Percentiles rank a stretch among this genome's conserved stretches.
Conservation (phyloP, 306 rosid species). For the Vigna radiata region DNA sequence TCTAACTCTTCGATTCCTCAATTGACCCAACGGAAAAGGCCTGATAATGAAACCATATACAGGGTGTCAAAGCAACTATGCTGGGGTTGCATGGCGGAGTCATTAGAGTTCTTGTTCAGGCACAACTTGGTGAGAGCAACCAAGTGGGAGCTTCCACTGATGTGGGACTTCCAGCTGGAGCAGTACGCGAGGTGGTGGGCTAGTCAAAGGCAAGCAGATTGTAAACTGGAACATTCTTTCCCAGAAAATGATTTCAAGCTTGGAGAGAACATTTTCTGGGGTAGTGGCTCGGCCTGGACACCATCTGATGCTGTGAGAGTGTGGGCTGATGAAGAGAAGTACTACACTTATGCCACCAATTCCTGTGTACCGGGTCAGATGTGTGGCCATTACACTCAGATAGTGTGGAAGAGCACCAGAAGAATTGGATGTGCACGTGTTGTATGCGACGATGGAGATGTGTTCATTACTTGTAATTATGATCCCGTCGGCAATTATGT, state of each 20-base stretch:
- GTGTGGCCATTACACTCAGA: slow-evolving; percentile 93
- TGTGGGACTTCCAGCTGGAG: slow-evolving; percentile 77
- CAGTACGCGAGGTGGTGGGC: slow-evolving; percentile 89
- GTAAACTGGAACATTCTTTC: slow-evolving; percentile 77
- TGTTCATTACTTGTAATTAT: slow-evolving; percentile 88
- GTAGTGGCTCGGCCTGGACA: slow-evolving; percentile 76
- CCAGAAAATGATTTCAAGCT: slow-evolving; percentile 76
- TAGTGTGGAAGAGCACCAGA: slow-evolving; percentile 76
- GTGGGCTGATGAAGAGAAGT: slow-evolving; percentile 78
- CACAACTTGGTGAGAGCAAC: slow-evolving; percentile 76
- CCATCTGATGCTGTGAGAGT: slow-evolving; percentile 71
- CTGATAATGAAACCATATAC: slow-evolving; percentile 70
- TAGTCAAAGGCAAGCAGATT: slow-evolving; percentile 64
- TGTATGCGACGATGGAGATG: slow-evolving; percentile 78
- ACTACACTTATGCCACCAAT: slow-evolving; percentile 65
- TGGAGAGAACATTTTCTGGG: slow-evolving; percentile 90
- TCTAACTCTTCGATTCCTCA: slow-evolving; percentile 19
- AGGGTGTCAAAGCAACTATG: slow-evolving; percentile 76
- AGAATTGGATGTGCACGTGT: slow-evolving; percentile 81
- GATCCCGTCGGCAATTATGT: slow-evolving; percentile 80
- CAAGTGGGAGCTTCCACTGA: slow-evolving; percentile 69
- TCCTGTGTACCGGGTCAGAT: slow-evolving; percentile 66
- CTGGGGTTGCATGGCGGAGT: slow-evolving; percentile 80
- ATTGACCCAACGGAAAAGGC: slow-evolving; percentile 39
- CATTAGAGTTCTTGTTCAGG: slow-evolving; percentile 69